A percentile compares a stretch with the other conserved stretches of the same genome.
These are phyloP conservation scores for Rhinocladiella similis DNA, from an alignment of 2,329 filamentous ascomycete species.

Conservation along the genomic window DNA sequence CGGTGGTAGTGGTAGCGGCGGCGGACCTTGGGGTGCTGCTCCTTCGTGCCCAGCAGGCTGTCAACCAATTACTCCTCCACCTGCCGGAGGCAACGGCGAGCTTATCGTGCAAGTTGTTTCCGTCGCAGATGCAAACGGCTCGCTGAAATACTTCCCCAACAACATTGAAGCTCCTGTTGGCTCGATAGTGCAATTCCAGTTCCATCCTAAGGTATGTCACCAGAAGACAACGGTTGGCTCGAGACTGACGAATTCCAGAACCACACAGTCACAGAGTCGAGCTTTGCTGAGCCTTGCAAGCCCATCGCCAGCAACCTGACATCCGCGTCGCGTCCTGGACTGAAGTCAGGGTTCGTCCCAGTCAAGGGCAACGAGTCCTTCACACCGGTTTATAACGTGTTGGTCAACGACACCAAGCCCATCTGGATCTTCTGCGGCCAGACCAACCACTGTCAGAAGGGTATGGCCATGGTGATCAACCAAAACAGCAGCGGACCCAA, in stretches of 20 bases:
- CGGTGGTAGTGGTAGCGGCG: background rate
- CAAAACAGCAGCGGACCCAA: conserved; percentile 23
- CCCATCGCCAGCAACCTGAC: conserved; percentile 57
- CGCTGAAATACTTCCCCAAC: conserved; percentile 65
- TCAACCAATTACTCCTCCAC: conserved; percentile 13
- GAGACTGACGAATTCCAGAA: conserved; percentile 49
- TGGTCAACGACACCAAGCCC: conserved; percentile 67
- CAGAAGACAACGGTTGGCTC: background rate
- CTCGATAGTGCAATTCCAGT: conserved; percentile 53
- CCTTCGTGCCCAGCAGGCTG: conserved; percentile 23
- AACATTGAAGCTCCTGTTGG: conserved; percentile 64
- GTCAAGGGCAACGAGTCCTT: conserved; percentile 51
- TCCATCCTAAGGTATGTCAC: conserved; percentile 45
- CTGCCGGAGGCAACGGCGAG: conserved; percentile 13
- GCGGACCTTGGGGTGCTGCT: conserved; percentile 8
- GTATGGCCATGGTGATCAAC: conserved; percentile 78
- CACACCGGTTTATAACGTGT: conserved; percentile 70
- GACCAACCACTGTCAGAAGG: conserved; percentile 69
- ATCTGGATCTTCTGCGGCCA: conserved; percentile 81
- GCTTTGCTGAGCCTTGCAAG: conserved; percentile 69
- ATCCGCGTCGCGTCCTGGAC: conserved; percentile 41
- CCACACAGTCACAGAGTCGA: conserved; percentile 78
- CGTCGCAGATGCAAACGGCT: conserved; percentile 57
- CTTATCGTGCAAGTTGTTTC: conserved; percentile 62
- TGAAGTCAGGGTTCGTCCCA: conserved; percentile 58